Conservation (phyloP, 2,329 filamentous ascomycete genomes). For the Albifimbria verrucaria region DNA sequence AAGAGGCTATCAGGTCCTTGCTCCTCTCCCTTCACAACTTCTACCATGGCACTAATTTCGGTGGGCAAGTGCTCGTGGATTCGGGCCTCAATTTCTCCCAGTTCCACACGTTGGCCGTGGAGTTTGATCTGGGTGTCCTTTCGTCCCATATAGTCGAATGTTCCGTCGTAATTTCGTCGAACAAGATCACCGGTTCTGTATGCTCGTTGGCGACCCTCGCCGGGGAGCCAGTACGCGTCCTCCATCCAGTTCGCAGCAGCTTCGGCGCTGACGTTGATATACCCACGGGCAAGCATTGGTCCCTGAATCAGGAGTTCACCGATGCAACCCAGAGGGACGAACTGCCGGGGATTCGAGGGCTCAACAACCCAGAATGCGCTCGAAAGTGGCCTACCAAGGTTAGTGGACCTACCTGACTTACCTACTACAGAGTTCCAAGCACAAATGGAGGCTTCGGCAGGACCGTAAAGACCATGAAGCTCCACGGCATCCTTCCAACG, state of each 20-base stretch:
- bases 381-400: conserved; percentile 3
- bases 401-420: background rate
- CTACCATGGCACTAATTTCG: background rate
- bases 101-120: conserved; percentile 14
- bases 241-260: background rate
- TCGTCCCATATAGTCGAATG: conserved; percentile 10
- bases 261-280: conserved; percentile 2
- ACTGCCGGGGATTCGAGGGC: background rate
- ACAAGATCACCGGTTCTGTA: conserved; percentile 15
- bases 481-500: background rate
- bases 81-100: conserved; percentile 12
- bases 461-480: background rate
- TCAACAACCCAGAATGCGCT: conserved; percentile 5
- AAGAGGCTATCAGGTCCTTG: background rate
- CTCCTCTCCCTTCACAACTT: background rate
- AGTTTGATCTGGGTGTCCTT: conserved; percentile 12
- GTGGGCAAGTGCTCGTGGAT: background rate
- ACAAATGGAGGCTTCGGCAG: conserved; percentile 2
- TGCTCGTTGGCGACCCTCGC: background rate
- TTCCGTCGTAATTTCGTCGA: conserved; percentile 9
- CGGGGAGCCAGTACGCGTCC: background rate
- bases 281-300: conserved; percentile 6
- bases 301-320: conserved; percentile 12
- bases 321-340: conserved; percentile 5
- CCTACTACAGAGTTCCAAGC: background rate